Evolutionary conservation across 495 filamentous ascomycete species (phyloP), one percentile per base, ranked within the genome.

Genomic region (Penicillium nucicola): DNA sequence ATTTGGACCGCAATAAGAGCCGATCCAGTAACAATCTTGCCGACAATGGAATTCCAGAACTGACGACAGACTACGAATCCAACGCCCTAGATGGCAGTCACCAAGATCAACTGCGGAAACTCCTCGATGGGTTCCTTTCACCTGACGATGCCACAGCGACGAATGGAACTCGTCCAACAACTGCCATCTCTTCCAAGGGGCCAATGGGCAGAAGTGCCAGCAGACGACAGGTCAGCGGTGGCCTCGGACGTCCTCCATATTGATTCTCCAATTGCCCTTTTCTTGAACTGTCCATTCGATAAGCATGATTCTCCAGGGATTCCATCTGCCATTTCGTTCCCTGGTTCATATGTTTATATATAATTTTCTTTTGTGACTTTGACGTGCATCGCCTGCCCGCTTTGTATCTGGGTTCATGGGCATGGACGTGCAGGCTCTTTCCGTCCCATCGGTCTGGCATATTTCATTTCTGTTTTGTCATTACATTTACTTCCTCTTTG

Each of bases 161-260:
- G n/a, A 62, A 64, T 28, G 58, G 48, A 33, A 41, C 53, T 36
- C 59, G 51, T 15, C 53, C 56, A 12, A 22, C 50, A 19, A 52
- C 56, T 9, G 50, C 45, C 23, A 31, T 44, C 18, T 33, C 46
- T 19, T 52, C 60, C 23, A 55, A 53, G 57, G 25, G 34, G 44
- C 30, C 56, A 37, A 40, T 55, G n/a, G 18, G 23, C 42, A 50
- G 60, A 40, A 51, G 40, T 36, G 36, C 42, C 6, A 57, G 53
- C 40, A 56, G 60, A 55, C 67, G 67, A 17, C 58, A 56, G 35
- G 52, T 55, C 32, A 68, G 55, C n/a, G 55, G 58, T 30, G 68
- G 68, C 22, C 63, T 77, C 34, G 72, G 74, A 41, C 67, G 70
- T 13, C 74, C 74, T 19, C 74, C 74, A 2, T 77, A 77, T 50